phyloP scores from a whole-genome alignment of 306 rosid genomes.

The Fagus crenata region DNA sequence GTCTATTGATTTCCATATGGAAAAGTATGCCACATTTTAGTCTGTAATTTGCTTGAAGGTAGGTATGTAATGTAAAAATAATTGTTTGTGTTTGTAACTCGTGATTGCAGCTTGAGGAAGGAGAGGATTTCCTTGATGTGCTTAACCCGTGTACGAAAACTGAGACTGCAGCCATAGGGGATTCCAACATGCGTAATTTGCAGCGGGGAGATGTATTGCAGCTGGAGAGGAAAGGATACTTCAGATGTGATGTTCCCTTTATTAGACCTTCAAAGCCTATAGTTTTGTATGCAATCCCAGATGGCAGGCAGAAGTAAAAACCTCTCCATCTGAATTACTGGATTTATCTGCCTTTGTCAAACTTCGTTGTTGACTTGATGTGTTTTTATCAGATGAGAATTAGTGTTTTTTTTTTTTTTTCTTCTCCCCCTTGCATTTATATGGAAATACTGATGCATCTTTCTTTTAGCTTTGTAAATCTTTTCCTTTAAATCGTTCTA shows the following conservation, averaged over 20 bases:
- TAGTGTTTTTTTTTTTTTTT: background rate
- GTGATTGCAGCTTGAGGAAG: conserved; percentile 82
- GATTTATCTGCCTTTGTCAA: background rate
- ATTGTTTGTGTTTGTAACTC: background rate
- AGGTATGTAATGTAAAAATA: no score
- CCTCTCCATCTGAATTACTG: background rate
- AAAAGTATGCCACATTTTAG: background rate
- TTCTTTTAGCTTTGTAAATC: background rate
- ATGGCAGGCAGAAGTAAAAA: conserved; percentile 75
- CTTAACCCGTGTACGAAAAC: conserved; percentile 75
- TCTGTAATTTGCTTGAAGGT: conserved; percentile 55
- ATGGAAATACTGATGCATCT: background rate
- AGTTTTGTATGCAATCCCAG: conserved; percentile 75
- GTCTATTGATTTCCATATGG: background rate
- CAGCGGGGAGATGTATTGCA: conserved; percentile 77
- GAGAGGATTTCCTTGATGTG: conserved; percentile 74
- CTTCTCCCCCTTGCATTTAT: background rate
- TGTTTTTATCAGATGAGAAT: conserved; percentile 3
- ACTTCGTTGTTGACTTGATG: background rate
- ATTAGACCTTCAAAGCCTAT: conserved; percentile 65
- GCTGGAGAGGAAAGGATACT: conserved; percentile 94
- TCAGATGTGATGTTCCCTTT: conserved; percentile 81
- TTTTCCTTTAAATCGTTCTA: no score
- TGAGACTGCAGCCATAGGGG: conserved; percentile 78
- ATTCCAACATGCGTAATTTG: conserved; percentile 75